Evolutionary conservation across 345 rosid genomes (phyloP).

Genomic region (Mallotus nudiflorus): DNA sequence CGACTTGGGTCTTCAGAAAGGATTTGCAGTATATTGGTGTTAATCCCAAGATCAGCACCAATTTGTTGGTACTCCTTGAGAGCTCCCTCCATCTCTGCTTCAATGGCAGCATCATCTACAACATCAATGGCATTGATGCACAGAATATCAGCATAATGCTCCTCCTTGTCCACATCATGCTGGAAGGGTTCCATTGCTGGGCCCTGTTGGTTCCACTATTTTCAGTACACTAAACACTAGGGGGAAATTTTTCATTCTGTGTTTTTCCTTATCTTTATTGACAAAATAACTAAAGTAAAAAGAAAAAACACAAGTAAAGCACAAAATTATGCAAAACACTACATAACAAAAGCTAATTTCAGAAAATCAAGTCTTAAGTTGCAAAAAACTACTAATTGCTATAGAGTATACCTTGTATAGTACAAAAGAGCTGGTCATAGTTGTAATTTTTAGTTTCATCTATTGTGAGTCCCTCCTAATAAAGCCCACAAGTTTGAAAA

Average conservation of each 20-base stretch:
- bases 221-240: background rate
- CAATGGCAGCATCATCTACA: constrained; percentile 50
- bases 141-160: constrained; percentile 54
- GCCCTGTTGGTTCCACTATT: constrained; percentile 46
- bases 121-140: constrained; percentile 54
- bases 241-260: background rate
- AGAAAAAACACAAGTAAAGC: background rate
- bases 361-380: background rate
- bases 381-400: background rate
- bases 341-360: background rate
- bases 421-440: background rate
- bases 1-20: constrained; percentile 62
- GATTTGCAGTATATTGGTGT: constrained; percentile 55
- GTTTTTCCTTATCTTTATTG: background rate
- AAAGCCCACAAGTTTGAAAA: no score
- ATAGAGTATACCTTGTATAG: background rate
- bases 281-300: background rate
- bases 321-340: no score
- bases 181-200: constrained; percentile 74
- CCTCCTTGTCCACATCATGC: constrained; percentile 63
- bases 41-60: constrained; percentile 72
- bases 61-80: constrained; percentile 58
- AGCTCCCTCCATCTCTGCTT: constrained; percentile 76
- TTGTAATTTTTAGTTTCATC: background rate
- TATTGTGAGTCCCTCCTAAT: no score